Percentiles rank a stretch among this genome's conserved stretches.
Conservation (phyloP, 441 rosid species). For the Syzygium syzygioides region DNA sequence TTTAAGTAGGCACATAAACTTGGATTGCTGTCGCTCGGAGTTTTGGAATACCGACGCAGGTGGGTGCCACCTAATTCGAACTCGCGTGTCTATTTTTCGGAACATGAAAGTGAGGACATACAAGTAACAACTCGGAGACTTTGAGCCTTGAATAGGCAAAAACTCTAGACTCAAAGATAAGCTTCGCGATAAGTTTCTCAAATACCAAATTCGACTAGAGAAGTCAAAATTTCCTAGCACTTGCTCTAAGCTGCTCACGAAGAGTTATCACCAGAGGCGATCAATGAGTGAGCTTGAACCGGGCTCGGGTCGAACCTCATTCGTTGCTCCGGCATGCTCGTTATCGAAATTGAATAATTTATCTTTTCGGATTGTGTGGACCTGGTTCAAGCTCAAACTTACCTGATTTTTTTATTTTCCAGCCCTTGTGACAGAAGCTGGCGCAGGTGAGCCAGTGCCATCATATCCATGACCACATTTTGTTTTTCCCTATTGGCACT, state of each 20-base stretch:
- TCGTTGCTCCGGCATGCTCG: fast-evolving
- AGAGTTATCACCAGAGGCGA: neutral
- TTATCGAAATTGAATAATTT: neutral
- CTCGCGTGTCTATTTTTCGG: neutral
- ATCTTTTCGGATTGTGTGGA: fast-evolving
- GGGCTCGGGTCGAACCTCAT: neutral
- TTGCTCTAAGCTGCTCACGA: neutral
- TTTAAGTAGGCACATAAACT: neutral
- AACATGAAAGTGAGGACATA: neutral
- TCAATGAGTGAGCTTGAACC: neutral
- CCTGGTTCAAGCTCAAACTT: neutral
- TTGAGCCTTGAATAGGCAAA: neutral
- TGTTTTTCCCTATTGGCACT: neutral
- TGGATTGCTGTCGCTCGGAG: neutral
- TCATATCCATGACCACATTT: neutral
- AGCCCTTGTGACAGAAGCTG: neutral
- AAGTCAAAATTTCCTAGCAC: neutral
- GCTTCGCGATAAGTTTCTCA: fast-evolving
- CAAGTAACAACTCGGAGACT: neutral
- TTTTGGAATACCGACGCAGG: fast-evolving
- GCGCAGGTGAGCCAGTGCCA: neutral
- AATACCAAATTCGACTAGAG: neutral
- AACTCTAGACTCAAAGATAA: neutral
- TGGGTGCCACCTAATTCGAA: neutral
- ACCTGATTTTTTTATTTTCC: neutral